Evolutionary conservation across 202 grass and related monocot genomes (phyloP).

Genomic region (Musa balbisiana): DNA sequence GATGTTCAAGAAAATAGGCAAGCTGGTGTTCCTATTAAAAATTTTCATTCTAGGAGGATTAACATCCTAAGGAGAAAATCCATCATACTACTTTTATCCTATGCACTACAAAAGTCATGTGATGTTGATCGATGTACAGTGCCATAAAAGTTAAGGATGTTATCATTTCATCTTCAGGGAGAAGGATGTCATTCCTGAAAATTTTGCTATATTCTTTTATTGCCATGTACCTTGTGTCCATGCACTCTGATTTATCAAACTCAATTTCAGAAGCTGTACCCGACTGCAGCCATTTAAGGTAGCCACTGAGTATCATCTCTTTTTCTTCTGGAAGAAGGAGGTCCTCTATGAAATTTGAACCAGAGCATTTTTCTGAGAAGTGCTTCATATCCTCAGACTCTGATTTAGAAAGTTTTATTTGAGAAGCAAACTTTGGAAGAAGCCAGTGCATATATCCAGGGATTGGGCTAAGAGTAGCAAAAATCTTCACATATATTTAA

Average conservation of each 20-base stretch:
- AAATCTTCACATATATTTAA: constrained; percentile 39
- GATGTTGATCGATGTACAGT: no score
- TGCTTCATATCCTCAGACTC: constrained; percentile 29
- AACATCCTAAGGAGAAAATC: no score
- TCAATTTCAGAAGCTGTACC: not conserved
- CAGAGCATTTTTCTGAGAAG: constrained; percentile 25
- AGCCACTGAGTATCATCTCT: constrained; percentile 49
- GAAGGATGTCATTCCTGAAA: not conserved
- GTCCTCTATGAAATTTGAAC: constrained; percentile 65
- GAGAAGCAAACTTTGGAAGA: constrained; percentile 66
- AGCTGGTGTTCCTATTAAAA: no score
- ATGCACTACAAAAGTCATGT: no score
- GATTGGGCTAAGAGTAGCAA: constrained; percentile 83
- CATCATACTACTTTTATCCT: no score
- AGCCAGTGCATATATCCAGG: constrained; percentile 97
- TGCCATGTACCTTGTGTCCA: not conserved
- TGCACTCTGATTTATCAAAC: not conserved
- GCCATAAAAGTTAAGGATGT: no score
- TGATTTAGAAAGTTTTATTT: constrained; percentile 60
- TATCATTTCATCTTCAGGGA: not conserved
- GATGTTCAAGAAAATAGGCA: no score
- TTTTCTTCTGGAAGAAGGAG: constrained; percentile 79
- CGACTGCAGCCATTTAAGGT: constrained; percentile 8
- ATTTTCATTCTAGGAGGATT: no score
- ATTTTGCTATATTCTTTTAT: not conserved